These are phyloP conservation scores for Oryza glumipatula DNA, from an alignment of 176 grass and related monocot species.

Conservation along the genomic window DNA sequence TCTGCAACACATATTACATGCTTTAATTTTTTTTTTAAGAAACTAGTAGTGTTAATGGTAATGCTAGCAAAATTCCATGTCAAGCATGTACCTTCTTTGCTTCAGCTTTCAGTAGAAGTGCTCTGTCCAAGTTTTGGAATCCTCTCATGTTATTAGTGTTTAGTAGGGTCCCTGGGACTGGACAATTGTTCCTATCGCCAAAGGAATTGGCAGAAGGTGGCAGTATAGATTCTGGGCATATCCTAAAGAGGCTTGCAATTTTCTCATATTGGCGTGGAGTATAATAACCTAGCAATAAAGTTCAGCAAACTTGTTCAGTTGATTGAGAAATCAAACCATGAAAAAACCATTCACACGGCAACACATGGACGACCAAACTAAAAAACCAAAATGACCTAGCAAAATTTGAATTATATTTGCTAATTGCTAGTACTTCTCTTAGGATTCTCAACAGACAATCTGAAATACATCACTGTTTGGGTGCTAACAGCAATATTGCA, in stretches of 20 bases:
- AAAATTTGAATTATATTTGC: not conserved
- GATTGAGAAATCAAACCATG: not conserved
- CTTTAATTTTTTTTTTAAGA: not conserved
- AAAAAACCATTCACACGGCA: not conserved
- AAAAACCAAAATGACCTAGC: not conserved
- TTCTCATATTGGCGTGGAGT: constrained; percentile 43
- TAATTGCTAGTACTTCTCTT: not conserved
- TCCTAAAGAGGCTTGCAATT: constrained; percentile 44
- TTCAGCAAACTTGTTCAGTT: constrained; percentile 5
- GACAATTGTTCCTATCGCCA: constrained; percentile 63
- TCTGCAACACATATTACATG: constrained; percentile 43
- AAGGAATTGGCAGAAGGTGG: constrained; percentile 10
- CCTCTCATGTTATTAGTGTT: constrained; percentile 85
- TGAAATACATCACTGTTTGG: not conserved
- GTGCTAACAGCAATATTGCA: not conserved
- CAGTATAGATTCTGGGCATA: constrained; percentile 53
- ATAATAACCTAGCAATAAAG: constrained; percentile 66
- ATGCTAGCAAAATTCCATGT: not conserved
- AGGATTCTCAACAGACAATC: not conserved
- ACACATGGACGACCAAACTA: not conserved
- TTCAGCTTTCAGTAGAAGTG: constrained; percentile 55
- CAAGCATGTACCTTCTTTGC: constrained; percentile 68
- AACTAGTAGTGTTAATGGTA: not conserved
- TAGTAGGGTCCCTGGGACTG: constrained; percentile 74
- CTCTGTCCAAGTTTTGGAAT: constrained; percentile 62